These are phyloP conservation scores for Camellia japonica DNA, from an alignment of 148 eudicot genomes.

Conservation along the genomic window DNA sequence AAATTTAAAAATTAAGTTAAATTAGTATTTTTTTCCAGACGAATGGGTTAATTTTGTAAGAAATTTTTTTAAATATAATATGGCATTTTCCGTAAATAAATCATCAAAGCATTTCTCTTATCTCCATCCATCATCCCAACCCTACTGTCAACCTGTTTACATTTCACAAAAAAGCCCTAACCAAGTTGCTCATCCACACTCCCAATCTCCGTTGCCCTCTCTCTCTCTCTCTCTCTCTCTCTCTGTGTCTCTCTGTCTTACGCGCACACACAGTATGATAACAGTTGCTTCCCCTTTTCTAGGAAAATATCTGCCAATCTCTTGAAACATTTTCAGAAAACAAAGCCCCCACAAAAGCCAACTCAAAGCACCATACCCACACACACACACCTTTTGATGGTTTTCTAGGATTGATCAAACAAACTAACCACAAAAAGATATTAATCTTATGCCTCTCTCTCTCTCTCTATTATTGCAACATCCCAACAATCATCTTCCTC, in stretches of 20 bases:
- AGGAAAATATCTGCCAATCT: slow-evolving; percentile 21
- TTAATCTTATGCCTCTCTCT: too few species aligned
- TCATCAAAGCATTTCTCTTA: slow-evolving; percentile 8
- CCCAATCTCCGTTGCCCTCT: not conserved
- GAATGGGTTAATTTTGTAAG: too few species aligned
- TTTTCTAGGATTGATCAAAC: slow-evolving; percentile 31
- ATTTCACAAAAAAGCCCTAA: slow-evolving; percentile 37
- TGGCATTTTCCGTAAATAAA: not conserved
- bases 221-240: not conserved
- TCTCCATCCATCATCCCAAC: slow-evolving; percentile 23
- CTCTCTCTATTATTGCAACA: too few species aligned
- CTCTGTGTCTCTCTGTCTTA: too few species aligned
- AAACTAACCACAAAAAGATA: slow-evolving; percentile 7
- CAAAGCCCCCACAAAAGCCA: not conserved
- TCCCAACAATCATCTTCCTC: too few species aligned
- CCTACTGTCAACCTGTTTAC: slow-evolving; percentile 20
- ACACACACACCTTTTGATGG: not conserved
- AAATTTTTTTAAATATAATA: too few species aligned
- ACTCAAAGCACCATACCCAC: too few species aligned
- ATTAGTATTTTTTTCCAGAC: too few species aligned
- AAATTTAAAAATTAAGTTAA: too few species aligned
- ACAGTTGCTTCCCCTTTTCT: slow-evolving; percentile 17
- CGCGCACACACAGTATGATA: not conserved
- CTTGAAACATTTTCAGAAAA: slow-evolving; percentile 22
- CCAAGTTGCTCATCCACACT: not conserved